These are phyloP conservation scores for Capsicum pubescens DNA, from an alignment of 257 asterid species.

Conservation along the genomic window DNA sequence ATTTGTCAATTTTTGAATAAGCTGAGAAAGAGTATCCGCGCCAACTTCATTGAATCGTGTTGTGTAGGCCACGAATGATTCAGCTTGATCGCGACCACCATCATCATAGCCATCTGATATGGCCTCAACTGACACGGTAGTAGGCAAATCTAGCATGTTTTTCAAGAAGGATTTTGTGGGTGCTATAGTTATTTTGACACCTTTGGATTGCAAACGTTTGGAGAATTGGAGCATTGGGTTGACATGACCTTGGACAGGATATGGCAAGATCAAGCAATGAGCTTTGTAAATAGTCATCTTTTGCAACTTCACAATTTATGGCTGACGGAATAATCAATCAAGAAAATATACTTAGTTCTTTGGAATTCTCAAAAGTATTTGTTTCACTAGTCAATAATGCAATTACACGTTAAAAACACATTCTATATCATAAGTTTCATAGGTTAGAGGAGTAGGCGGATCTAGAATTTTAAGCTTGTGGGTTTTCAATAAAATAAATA, in stretches of 20 bases:
- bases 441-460: too few species aligned
- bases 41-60: conserved; percentile 40
- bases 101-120: conserved; percentile 36
- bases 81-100: conserved; percentile 22
- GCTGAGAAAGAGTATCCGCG: conserved; percentile 18
- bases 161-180: conserved; percentile 18
- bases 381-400: neutral
- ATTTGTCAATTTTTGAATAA: neutral
- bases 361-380: too few species aligned
- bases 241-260: conserved; percentile 44
- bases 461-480: too few species aligned
- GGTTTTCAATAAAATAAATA: too few species aligned
- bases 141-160: conserved; percentile 30
- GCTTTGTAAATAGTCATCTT: conserved; percentile 33
- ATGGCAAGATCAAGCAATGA: conserved; percentile 48
- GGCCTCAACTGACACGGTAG: conserved; percentile 35
- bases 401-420: neutral
- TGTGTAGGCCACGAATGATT: conserved; percentile 38
- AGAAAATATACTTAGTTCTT: too few species aligned
- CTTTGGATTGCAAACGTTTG: conserved; percentile 46
- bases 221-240: conserved; percentile 62
- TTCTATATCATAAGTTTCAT: neutral
- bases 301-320: neutral
- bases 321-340: neutral
- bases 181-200: conserved; percentile 23